Conservation (phyloP, 1,284 basidiomycete species). For the Pseudozyma sp. region DNA sequence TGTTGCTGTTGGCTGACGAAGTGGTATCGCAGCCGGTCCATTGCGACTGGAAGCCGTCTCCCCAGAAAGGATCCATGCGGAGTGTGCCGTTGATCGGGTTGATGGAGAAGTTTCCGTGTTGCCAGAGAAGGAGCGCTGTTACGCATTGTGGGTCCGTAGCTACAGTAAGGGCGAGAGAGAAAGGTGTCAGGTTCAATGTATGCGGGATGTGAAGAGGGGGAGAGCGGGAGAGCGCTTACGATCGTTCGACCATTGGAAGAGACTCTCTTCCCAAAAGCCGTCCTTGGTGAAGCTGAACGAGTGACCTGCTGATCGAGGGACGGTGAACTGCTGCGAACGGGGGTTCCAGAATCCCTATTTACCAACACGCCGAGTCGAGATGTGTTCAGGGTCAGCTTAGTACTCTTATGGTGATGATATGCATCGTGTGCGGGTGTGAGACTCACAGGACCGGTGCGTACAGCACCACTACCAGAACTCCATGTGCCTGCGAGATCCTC, state of each 20-base stretch:
- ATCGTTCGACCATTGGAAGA: conserved; percentile 23
- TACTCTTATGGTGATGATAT: background rate
- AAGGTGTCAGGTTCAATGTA: background rate
- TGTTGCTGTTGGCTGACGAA: conserved; percentile 23
- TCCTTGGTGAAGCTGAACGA: conserved; percentile 31
- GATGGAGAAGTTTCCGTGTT: conserved; percentile 33
- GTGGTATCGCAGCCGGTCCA: conserved; percentile 33
- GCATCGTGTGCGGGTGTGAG: background rate
- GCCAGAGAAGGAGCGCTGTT: conserved; percentile 23
- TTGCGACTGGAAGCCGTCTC: conserved; percentile 31
- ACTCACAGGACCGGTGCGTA: conserved; percentile 58
- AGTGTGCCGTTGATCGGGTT: conserved; percentile 28
- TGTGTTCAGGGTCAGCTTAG: background rate
- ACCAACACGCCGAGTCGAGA: background rate
- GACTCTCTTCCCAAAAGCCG: conserved; percentile 29
- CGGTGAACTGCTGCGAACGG: conserved; percentile 24
- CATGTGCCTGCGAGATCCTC: conserved; percentile 53
- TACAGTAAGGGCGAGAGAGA: background rate
- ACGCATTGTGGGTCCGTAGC: conserved; percentile 29
- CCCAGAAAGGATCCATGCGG: conserved; percentile 33
- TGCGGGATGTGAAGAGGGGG: background rate
- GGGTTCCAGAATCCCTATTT: conserved; percentile 36
- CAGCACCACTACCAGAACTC: conserved; percentile 58
- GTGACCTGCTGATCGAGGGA: conserved; percentile 18
- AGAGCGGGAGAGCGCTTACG: conserved; percentile 3